These are phyloP conservation scores for Avena sativa DNA, from an alignment of 176 grass and related monocot genomes.

Conservation along the genomic window DNA sequence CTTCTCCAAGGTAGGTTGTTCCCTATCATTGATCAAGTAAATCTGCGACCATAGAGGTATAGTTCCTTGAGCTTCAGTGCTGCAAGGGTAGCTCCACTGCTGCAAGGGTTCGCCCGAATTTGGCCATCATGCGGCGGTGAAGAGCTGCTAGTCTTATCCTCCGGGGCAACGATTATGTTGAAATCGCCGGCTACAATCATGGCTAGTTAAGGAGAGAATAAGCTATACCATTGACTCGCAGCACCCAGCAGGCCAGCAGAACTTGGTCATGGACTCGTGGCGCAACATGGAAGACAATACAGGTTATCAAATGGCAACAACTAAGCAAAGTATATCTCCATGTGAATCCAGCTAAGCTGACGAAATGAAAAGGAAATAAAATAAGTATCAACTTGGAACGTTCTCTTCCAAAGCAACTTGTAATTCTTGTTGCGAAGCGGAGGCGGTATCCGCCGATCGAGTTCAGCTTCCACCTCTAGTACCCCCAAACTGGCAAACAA, in stretches of 20 bases:
- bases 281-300: constrained; percentile 20
- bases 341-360: constrained; percentile 16
- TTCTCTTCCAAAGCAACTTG: neutral
- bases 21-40: too few relatives aligned
- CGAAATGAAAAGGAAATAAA: neutral
- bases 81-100: too few relatives aligned
- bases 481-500: neutral
- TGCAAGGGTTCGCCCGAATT: too few relatives aligned
- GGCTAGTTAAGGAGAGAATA: neutral
- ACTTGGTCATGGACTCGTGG: neutral
- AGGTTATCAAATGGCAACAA: neutral
- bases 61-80: too few relatives aligned
- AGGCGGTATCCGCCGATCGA: neutral
- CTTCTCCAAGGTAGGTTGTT: too few relatives aligned
- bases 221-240: constrained; percentile 16
- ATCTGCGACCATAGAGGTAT: too few relatives aligned
- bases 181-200: too few relatives aligned
- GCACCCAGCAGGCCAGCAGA: neutral
- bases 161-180: too few relatives aligned
- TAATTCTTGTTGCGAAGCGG: neutral
- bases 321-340: neutral
- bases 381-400: neutral
- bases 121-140: too few relatives aligned
- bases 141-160: too few relatives aligned
- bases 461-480: neutral